A percentile compares a stretch with the other conserved stretches of the same genome.
Evolutionary conservation across 495 filamentous ascomycete species (phyloP).

Genomic region (Lasiosphaeriaceae sp.): DNA sequence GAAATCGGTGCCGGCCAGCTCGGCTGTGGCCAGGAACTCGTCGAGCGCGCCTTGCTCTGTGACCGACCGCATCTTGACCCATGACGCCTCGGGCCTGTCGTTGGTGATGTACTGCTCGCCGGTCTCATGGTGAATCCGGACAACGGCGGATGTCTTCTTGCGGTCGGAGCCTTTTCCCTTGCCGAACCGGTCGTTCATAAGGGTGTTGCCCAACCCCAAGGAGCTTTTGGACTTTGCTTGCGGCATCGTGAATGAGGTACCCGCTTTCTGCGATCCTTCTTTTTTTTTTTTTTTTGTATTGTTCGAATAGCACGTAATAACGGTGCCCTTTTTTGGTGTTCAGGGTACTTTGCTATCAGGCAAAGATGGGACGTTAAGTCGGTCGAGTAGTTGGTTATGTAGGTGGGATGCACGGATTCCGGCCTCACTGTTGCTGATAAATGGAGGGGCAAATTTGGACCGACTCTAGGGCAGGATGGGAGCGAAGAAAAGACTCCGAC

Average conservation of each 20-base stretch:
- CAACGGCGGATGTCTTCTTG: constrained; percentile 57
- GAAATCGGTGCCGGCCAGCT: constrained; percentile 96
- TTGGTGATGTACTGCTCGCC: constrained; percentile 70
- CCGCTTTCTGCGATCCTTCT: not conserved
- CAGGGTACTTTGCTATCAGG: too few relatives aligned
- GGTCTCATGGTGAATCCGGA: constrained; percentile 56
- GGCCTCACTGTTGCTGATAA: constrained; percentile 33
- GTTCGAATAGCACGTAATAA: too few relatives aligned
- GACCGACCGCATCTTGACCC: constrained; percentile 97
- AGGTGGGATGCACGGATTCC: not conserved
- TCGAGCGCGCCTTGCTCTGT: constrained; percentile 96
- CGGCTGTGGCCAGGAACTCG: constrained; percentile 70
- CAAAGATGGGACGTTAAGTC: too few relatives aligned
- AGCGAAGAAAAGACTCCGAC: not conserved
- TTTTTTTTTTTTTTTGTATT: not conserved
- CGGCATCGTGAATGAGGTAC: constrained; percentile 60
- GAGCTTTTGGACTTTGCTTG: constrained; percentile 92
- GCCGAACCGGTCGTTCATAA: constrained; percentile 93
- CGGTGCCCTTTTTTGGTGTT: too few relatives aligned
- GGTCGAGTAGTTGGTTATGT: too few relatives aligned
- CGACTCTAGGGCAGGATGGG: constrained; percentile 6
- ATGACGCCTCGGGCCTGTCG: constrained; percentile 68
- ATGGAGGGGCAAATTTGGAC: constrained; percentile 44
- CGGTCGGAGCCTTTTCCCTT: constrained; percentile 74
- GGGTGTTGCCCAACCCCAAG: constrained; percentile 76